Evolutionary conservation across 2,329 filamentous ascomycete genomes (phyloP).

Genomic region (Calonectria hongkongensis): DNA sequence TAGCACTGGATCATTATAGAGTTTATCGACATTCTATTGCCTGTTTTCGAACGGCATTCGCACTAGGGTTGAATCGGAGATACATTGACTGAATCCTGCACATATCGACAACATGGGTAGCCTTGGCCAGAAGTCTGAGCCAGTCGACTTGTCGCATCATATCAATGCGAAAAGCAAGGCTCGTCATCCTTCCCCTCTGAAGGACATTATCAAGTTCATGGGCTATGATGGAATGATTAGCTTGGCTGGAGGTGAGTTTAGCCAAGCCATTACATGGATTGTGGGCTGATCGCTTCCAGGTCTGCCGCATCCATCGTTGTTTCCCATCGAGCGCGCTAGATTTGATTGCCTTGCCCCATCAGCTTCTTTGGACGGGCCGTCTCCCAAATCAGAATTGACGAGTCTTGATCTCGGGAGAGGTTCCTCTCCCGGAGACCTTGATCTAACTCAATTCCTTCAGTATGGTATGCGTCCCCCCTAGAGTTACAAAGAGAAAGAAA

Average conservation of each 20-base stretch:
- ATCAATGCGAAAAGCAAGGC: constrained; percentile 56
- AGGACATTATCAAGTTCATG: constrained; percentile 60
- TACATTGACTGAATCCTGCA: neutral
- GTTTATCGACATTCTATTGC: neutral
- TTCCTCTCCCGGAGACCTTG: constrained; percentile 32
- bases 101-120: constrained; percentile 31
- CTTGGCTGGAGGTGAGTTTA: constrained; percentile 54
- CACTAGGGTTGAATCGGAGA: neutral
- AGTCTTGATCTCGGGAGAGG: constrained; percentile 34
- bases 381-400: neutral
- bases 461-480: constrained; percentile 35
- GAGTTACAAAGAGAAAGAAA: no score
- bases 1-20: neutral
- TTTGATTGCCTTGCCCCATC: constrained; percentile 40
- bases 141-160: constrained; percentile 56
- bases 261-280: neutral
- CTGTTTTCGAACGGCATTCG: no score
- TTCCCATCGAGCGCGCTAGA: constrained; percentile 48
- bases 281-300: constrained; percentile 41
- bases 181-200: constrained; percentile 57
- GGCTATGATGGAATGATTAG: constrained; percentile 59
- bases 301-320: constrained; percentile 56
- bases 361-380: constrained; percentile 8
- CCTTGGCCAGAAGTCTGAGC: constrained; percentile 4
- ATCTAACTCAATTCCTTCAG: constrained; percentile 47